Evolutionary conservation across 2,329 filamentous ascomycete genomes (phyloP).

Genomic region (Cladophialophora carrionii): DNA sequence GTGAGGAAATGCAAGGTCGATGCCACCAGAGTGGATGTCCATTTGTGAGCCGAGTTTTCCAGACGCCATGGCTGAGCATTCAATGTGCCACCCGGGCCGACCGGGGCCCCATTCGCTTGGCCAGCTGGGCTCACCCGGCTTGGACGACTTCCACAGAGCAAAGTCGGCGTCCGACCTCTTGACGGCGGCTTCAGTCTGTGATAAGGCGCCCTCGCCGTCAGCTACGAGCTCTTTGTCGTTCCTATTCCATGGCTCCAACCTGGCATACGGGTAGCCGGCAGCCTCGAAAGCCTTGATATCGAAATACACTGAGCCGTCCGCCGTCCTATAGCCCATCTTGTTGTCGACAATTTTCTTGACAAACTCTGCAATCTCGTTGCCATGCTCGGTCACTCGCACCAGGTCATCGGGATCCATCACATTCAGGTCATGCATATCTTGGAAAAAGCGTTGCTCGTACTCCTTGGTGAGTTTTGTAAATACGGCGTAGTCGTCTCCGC

Average conservation of each 20-base stretch:
- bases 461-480: slow-evolving; percentile 84
- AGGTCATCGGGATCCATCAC: slow-evolving; percentile 79
- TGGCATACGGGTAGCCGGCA: slow-evolving; percentile 80
- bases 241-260: slow-evolving; percentile 80
- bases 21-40: slow-evolving; percentile 91
- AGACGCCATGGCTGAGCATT: slow-evolving; percentile 94
- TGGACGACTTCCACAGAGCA: slow-evolving; percentile 90
- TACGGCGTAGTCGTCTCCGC: slow-evolving; percentile 68
- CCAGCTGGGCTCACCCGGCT: slow-evolving; percentile 91
- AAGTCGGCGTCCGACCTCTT: slow-evolving; percentile 85
- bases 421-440: slow-evolving; percentile 85
- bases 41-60: slow-evolving; percentile 81
- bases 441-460: slow-evolving; percentile 84
- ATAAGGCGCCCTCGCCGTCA: slow-evolving; percentile 84
- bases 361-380: slow-evolving; percentile 81
- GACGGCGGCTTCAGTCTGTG: slow-evolving; percentile 56
- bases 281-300: slow-evolving; percentile 86
- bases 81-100: slow-evolving; percentile 93
- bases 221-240: slow-evolving; percentile 81
- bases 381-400: slow-evolving; percentile 90
- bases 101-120: slow-evolving; percentile 83
- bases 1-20: slow-evolving; percentile 89
- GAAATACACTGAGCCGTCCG: slow-evolving; percentile 89
- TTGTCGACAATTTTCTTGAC: slow-evolving; percentile 82
- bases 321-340: slow-evolving; percentile 75